Evolutionary conservation across 352 stramenopile species (phyloP), one percentile per base, ranked within the genome.

Genomic region (Elongisporangium anandrum): DNA sequence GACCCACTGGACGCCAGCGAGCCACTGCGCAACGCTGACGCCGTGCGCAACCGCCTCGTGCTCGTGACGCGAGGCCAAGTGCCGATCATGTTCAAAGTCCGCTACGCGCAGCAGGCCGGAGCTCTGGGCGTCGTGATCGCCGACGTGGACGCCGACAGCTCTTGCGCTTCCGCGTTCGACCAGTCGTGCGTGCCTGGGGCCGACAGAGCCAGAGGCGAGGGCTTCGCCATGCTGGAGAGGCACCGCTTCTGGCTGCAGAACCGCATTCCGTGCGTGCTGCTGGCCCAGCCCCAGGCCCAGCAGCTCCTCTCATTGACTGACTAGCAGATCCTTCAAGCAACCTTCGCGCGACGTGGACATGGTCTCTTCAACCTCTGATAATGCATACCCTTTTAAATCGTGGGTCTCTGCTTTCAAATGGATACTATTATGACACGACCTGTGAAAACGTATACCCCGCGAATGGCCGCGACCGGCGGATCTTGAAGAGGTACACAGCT

Each of bases 71-170:
- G 79, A 34, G 84, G 81, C 12, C 50, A 52, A 8, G 75, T 84
- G 1, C 75, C 85, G 0, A 75, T 94, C 54, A 72, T 87, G 34
- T 87, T 88, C 67, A 94, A 94, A 57, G 23, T 83, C 17, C 66
- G 73, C 34, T 70, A 84, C 51, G 82, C 81, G 16, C 85, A 94
- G 51, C 64, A 51, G 26, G 85, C 85, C 0, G 85, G 85, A 0
- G 85, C 85, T 0, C 59, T 94, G 5, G 85, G 79, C 19, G 68
- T 94, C 21, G 59, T 94, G 24, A 78, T 92, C 39, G 67, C 66
- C 2, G 82, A 94, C 54, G 58, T 69, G 21, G 13, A 45, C 34
- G 34, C 34, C 34, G 62, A 72, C 38, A 71, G 72, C 54, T 54
- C 56, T 16, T 94, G 85, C 45, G 47, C 17, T 1, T 65, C 67